These are phyloP conservation scores for Beauveria sp. DNA, from an alignment of 2,329 filamentous ascomycete genomes.

Conservation along the genomic window DNA sequence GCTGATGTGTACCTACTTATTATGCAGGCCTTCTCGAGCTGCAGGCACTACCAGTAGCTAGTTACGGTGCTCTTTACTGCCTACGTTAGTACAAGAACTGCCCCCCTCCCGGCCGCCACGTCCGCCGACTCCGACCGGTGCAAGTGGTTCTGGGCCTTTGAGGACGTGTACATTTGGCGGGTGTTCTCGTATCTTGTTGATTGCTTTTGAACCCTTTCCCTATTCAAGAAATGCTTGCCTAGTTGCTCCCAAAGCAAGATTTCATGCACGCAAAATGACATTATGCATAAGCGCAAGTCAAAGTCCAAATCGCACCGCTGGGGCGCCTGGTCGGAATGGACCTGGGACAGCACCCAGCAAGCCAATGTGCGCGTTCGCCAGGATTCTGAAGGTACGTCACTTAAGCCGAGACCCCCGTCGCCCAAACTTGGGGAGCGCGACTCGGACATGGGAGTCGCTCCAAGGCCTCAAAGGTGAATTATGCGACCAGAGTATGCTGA, in stretches of 20 bases:
- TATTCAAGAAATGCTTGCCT: background rate
- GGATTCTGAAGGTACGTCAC: conserved; percentile 18
- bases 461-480: too few species aligned
- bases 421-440: background rate
- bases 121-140: background rate
- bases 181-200: background rate
- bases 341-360: conserved; percentile 15
- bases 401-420: background rate
- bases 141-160: background rate
- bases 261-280: conserved; percentile 18
- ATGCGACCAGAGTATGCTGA: background rate
- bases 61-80: background rate
- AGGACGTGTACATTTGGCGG: background rate
- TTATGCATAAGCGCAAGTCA: conserved; percentile 23
- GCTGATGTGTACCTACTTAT: background rate
- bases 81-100: conserved; percentile 5
- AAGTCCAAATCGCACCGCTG: conserved; percentile 21
- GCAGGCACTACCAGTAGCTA: background rate
- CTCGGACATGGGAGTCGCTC: background rate
- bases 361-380: conserved; percentile 20
- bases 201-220: background rate
- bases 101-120: conserved; percentile 6
- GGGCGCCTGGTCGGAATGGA: conserved; percentile 23
- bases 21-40: background rate
- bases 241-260: background rate